A percentile compares a stretch with the other conserved stretches of the same genome.
Conservation (phyloP, 805 yeast species). For the Yarrowia hollandica region DNA sequence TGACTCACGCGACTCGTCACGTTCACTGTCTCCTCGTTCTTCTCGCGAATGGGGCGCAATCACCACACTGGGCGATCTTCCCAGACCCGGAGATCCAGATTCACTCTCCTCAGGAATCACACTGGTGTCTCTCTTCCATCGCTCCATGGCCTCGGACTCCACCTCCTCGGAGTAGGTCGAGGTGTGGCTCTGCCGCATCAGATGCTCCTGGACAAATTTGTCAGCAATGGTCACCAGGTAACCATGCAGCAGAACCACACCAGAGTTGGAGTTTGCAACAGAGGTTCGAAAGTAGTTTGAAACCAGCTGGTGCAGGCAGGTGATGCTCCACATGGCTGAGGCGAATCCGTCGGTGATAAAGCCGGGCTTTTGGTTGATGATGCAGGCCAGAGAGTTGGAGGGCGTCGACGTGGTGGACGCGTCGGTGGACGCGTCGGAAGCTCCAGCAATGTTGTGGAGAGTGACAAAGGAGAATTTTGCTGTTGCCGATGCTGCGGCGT, state of each 20-base stretch:
- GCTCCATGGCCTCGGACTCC: slow-evolving; percentile 9
- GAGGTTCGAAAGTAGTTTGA: slow-evolving; percentile 30
- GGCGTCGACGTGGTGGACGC: not conserved
- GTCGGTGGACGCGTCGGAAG: not conserved
- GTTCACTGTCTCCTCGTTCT: too few relatives aligned
- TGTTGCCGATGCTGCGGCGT: too few relatives aligned
- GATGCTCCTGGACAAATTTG: slow-evolving; percentile 33
- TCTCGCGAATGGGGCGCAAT: slow-evolving; percentile 4
- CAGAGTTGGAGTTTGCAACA: slow-evolving; percentile 13
- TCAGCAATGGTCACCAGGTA: slow-evolving; percentile 36
- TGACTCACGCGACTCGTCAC: not conserved
- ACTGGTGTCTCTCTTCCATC: slow-evolving; percentile 3
- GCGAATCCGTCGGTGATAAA: slow-evolving; percentile 33
- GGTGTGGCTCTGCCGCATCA: slow-evolving; percentile 4
- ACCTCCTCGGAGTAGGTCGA: not conserved
- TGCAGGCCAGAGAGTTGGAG: slow-evolving; percentile 20
- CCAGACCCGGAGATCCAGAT: not conserved
- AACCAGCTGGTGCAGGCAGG: slow-evolving; percentile 36
- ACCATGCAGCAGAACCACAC: slow-evolving; percentile 33
- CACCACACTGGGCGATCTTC: not conserved
- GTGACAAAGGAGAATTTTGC: slow-evolving; percentile 16
- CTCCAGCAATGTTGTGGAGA: slow-evolving; percentile 15
- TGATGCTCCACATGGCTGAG: slow-evolving; percentile 35
- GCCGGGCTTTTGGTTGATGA: slow-evolving; percentile 31
- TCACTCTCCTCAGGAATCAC: slow-evolving; percentile 1